Evolutionary conservation across 1,284 basidiomycete species (phyloP), one percentile per base, ranked within the genome.

Genomic region (Heliocybe sulcata): DNA sequence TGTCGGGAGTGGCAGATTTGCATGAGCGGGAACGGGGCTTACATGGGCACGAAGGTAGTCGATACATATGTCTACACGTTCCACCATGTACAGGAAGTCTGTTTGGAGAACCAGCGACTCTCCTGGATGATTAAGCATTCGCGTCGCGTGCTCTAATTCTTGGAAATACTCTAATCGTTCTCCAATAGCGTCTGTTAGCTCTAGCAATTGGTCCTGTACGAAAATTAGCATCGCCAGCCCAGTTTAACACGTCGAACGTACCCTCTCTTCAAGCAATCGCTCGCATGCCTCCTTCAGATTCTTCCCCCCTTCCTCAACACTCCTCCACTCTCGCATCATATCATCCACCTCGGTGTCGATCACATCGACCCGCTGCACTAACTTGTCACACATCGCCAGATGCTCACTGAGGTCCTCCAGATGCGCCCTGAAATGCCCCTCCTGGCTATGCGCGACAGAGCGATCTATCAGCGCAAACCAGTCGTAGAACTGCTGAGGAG

Each of bases 41-140:
- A 94, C 94, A 69, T 96, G 91, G 12, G 77, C 76, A 61, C 86
- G 87, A 35, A 98, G 75, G 65, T 91, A 97, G 54, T 90, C 89
- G 55, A 97, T 87, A 65, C 94, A 97, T 52, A 94, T 85, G 63
- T 95, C 94, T 35, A 97, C 85, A 6, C 92, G 81, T 63, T 93
- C 91, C 35, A 97, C 89, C 92, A 95, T 95, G 60, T 93, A 90
- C 58, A 97, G 69, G 68, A 97, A 97, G 65, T 94, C 92, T 0
- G 86, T 82, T 60, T 91, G 84, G 3, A 94, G 77, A 31, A 97
- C 94, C 19, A 97, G 81, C 0, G 90, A 86, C 59, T 94, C 91
- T 35, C 92, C 93, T 1, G 94, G 93, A 63, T 92, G 85, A 67
- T 96, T 97, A 53, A 98, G 77, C 83, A 94, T 89, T 45, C 90